A percentile compares a stretch with the other conserved stretches of the same genome.
Evolutionary conservation across 352 stramenopile species (phyloP).

Genomic region (Phytophthora hybrid): DNA sequence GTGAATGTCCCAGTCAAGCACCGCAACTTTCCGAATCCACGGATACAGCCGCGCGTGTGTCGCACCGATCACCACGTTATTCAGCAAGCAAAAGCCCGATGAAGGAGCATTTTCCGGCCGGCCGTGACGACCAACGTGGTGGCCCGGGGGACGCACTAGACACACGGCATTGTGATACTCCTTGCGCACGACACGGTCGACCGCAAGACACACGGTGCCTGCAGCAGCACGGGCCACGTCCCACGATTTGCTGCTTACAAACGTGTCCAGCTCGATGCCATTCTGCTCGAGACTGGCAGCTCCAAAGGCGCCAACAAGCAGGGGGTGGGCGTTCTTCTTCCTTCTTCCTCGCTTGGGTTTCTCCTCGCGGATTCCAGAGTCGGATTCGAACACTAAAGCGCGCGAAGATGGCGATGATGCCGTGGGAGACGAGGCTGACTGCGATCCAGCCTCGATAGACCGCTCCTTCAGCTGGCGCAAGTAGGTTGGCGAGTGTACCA

Average conservation of each 20-base stretch:
- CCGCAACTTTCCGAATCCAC: constrained; percentile 94
- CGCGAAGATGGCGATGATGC: constrained; percentile 45
- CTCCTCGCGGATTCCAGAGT: constrained; percentile 67
- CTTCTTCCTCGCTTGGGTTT: constrained; percentile 37
- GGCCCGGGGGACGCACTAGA: constrained; percentile 91
- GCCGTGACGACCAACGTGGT: constrained; percentile 91
- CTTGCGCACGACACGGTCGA: constrained; percentile 83
- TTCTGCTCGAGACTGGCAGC: constrained; percentile 72
- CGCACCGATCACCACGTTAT: constrained; percentile 99
- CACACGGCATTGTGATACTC: constrained; percentile 88
- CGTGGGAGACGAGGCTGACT: constrained; percentile 46
- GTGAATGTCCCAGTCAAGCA: constrained; percentile 99
- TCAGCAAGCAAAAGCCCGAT: constrained; percentile 98
- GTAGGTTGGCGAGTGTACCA: constrained; percentile 88
- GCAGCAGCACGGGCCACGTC: constrained; percentile 83
- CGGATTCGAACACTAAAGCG: constrained; percentile 83
- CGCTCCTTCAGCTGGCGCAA: constrained; percentile 78
- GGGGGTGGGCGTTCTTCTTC: constrained; percentile 49
- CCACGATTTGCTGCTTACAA: constrained; percentile 88
- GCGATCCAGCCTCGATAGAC: constrained; percentile 58
- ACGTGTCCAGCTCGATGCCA: constrained; percentile 82
- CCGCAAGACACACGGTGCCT: constrained; percentile 80
- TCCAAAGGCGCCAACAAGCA: constrained; percentile 75
- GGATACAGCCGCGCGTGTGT: constrained; percentile 95
- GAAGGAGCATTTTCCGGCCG: constrained; percentile 75